phyloP scores from a whole-genome alignment of 495 filamentous ascomycete genomes.

The Hyaloscypha variabilis region DNA sequence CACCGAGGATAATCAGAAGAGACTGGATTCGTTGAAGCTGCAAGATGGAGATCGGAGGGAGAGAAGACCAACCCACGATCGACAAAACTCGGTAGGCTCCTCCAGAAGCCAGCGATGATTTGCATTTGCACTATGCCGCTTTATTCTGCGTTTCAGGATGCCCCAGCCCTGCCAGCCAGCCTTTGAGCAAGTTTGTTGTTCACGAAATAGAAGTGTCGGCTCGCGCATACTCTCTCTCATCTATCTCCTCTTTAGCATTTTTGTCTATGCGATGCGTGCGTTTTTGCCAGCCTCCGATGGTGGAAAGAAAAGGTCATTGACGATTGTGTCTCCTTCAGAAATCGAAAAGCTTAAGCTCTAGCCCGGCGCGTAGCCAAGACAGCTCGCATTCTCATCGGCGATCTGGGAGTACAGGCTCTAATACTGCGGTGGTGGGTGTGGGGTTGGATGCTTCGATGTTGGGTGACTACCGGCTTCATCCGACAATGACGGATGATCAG shows the following conservation, averaged over 20 bases:
- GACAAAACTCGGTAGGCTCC: conserved; percentile 38
- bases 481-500: conserved; percentile 28
- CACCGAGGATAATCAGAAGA: conserved; percentile 80
- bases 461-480: conserved; percentile 12
- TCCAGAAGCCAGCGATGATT: conserved; percentile 39
- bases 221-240: conserved; percentile 27
- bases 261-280: conserved; percentile 18
- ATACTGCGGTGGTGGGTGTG: conserved; percentile 10
- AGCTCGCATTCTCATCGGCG: conserved; percentile 14
- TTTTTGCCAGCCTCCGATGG: conserved; percentile 1
- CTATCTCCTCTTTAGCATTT: conserved; percentile 19
- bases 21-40: conserved; percentile 81
- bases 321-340: conserved; percentile 21
- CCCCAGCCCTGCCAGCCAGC: neutral
- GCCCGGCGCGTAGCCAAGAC: conserved; percentile 1
- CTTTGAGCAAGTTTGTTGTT: conserved; percentile 26
- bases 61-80: conserved; percentile 48
- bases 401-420: conserved; percentile 22
- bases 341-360: conserved; percentile 14
- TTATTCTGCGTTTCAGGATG: conserved; percentile 30
- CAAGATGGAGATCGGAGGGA: conserved; percentile 46
- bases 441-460: conserved; percentile 14
- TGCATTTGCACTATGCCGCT: conserved; percentile 27
- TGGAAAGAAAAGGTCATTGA: conserved; percentile 18
- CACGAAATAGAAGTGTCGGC: conserved; percentile 26